Evolutionary conservation across 202 grass and related monocot genomes (phyloP).

Genomic region (Digitaria exilis): DNA sequence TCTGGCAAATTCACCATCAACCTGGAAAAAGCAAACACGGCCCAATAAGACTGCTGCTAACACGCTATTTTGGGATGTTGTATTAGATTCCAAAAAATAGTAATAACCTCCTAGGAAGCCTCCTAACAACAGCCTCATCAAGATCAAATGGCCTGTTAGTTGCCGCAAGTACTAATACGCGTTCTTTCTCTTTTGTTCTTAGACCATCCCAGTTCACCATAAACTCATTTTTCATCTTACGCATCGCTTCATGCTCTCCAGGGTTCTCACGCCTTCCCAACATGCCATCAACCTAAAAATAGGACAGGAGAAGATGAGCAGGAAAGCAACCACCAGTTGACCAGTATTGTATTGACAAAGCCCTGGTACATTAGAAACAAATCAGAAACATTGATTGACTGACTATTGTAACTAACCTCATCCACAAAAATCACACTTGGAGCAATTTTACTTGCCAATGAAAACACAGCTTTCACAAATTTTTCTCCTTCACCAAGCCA

Average conservation of each 20-base stretch:
- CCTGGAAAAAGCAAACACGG: slow-evolving; percentile 55
- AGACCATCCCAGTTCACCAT: slow-evolving; percentile 99
- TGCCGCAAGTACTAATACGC: slow-evolving; percentile 94
- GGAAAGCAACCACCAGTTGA: slow-evolving; percentile 15
- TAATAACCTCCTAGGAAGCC: slow-evolving; percentile 87
- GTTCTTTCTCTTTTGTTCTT: slow-evolving; percentile 92
- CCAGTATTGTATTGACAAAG: slow-evolving; percentile 5
- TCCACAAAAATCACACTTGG: slow-evolving; percentile 96
- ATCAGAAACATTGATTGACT: neutral
- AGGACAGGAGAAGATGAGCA: neutral
- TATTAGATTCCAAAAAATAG: slow-evolving; percentile 9
- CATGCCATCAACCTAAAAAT: slow-evolving; percentile 91
- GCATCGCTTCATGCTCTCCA: slow-evolving; percentile 99
- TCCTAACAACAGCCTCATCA: slow-evolving; percentile 96
- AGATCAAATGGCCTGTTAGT: slow-evolving; percentile 99
- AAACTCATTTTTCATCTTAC: slow-evolving; percentile 99
- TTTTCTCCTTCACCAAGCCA: slow-evolving; percentile 99
- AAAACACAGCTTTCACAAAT: slow-evolving; percentile 95
- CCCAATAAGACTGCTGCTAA: slow-evolving; percentile 4
- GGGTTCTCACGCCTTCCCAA: slow-evolving; percentile 97
- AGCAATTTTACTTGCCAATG: slow-evolving; percentile 95
- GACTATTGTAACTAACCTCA: slow-evolving; percentile 56
- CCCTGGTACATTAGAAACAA: neutral
- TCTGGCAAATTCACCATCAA: slow-evolving; percentile 99
- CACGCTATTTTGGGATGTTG: neutral